phyloP scores from a whole-genome alignment of 2,329 filamentous ascomycete genomes.

The Apiospora malaysiana region DNA sequence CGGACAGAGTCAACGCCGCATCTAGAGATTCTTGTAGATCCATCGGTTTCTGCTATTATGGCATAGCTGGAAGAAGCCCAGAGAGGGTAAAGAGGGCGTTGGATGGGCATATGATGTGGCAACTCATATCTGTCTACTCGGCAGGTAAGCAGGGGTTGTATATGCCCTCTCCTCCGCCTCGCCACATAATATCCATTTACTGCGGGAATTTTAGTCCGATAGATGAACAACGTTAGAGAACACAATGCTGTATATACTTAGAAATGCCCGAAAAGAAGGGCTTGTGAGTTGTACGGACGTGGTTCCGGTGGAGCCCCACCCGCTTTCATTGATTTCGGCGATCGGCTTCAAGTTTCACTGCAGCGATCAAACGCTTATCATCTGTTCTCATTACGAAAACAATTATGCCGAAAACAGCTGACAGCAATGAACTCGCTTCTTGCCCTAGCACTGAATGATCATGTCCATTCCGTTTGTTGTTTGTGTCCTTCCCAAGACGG shows the following conservation, averaged over 20 bases:
- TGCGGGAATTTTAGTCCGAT: background rate
- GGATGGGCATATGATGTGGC: background rate
- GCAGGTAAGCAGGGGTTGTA: background rate
- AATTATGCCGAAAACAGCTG: background rate
- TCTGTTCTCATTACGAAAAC: background rate
- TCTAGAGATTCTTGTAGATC: constrained; percentile 52
- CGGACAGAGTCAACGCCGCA: constrained; percentile 50
- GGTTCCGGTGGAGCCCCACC: background rate
- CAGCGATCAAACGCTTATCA: constrained; percentile 10
- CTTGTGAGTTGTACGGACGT: background rate
- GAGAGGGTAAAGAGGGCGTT: no score
- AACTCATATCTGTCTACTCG: background rate
- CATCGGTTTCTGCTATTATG: constrained; percentile 27
- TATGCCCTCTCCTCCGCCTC: no score
- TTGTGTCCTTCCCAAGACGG: background rate
- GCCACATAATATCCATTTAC: background rate
- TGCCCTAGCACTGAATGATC: background rate
- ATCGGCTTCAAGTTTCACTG: constrained; percentile 12
- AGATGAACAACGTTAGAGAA: background rate
- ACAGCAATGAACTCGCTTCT: background rate
- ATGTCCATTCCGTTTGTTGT: background rate
- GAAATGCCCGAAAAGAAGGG: background rate
- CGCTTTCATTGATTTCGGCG: background rate
- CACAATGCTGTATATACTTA: background rate
- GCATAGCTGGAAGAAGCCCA: background rate